Base-by-base conservation (phyloP, 2,329 filamentous ascomycete genomes). In the Ophiostoma montium region DNA sequence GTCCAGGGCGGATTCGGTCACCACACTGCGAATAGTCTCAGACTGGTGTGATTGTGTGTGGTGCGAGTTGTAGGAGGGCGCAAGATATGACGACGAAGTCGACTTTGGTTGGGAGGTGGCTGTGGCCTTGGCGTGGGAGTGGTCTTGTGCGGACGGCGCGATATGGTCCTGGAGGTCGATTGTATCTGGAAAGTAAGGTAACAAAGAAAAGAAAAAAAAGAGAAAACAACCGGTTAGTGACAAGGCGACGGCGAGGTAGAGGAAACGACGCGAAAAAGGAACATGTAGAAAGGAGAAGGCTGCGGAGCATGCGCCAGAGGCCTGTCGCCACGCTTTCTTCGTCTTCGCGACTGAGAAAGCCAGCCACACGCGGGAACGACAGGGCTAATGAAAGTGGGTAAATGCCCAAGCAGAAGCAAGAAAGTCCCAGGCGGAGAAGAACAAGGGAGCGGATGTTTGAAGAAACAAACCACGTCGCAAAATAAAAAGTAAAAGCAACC, bases 111-210 rank as follows among this genome's bases (percentile, higher is more conserved):
- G 23, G 67, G 76, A 58, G 72, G 66, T 51, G 69, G 72, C 52
- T 55, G 71, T 67, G 56, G 70, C 68, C 51, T 66, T 62, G 49
- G 69, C 70, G 60, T 77, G 75, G 57, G 75, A 70, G 65, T 94
- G 88, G 62, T 89, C 84, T 69, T 94, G 76, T 35, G 90, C 86
- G 42, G 89, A 92, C 32, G 88, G 87, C 52, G 83, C 73, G 60
- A 82, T 71, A 61, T 80, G 84, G 67, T 87, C 79, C 74, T 96
- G 92, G 47, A 96, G 80, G 69, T 96, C 92, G 67, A 95, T 84
- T 54, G 90, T 94, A 70, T 96, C 90, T 94, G 51, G 52, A 50
- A 48, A 46, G 23, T 27, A 27, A 8, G 23, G 5, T n/a, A n/a
- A n/a, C n/a, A n/a, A 16, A 30, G 18, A 23, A 23, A 13, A 23